Evolutionary conservation across 2,329 filamentous ascomycete species (phyloP).

Genomic region (Colletotrichum karsti): DNA sequence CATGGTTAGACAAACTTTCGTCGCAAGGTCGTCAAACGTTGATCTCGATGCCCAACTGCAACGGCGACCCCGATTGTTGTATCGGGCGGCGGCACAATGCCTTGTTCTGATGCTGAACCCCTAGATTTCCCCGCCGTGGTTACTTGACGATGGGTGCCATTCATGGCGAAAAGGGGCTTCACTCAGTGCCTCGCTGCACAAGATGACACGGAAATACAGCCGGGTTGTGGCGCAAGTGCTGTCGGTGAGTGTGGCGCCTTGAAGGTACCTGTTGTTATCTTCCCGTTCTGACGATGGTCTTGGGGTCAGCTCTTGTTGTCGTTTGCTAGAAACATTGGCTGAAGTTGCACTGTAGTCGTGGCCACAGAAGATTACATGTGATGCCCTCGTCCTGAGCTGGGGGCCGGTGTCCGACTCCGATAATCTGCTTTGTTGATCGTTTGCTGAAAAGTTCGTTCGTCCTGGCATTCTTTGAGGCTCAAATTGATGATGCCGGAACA

Average conservation of each 20-base stretch:
- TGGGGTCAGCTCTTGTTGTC: background rate
- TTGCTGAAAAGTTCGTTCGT: too few species aligned
- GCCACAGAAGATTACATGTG: too few species aligned
- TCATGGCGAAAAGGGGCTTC: background rate
- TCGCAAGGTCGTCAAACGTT: constrained; percentile 18
- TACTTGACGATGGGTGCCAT: background rate
- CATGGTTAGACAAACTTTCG: constrained; percentile 25
- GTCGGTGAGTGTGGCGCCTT: background rate
- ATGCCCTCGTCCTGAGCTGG: too few species aligned
- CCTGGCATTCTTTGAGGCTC: too few species aligned
- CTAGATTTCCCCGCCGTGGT: background rate
- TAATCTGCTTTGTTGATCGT: too few species aligned
- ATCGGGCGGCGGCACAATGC: constrained; percentile 7
- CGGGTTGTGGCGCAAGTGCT: background rate
- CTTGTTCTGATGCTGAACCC: constrained; percentile 10
- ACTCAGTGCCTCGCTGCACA: background rate
- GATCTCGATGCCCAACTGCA: constrained; percentile 29
- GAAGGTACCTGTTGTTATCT: background rate
- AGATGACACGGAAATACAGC: background rate
- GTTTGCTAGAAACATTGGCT: too few species aligned
- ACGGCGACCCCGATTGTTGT: constrained; percentile 12
- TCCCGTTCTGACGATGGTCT: background rate
- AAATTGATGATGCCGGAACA: background rate
- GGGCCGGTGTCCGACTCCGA: too few species aligned
- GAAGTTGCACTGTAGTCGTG: too few species aligned